Evolutionary conservation across 2,329 filamentous ascomycete species (phyloP), one percentile per base, ranked within the genome.

Genomic region (Celoporthe dispersa): DNA sequence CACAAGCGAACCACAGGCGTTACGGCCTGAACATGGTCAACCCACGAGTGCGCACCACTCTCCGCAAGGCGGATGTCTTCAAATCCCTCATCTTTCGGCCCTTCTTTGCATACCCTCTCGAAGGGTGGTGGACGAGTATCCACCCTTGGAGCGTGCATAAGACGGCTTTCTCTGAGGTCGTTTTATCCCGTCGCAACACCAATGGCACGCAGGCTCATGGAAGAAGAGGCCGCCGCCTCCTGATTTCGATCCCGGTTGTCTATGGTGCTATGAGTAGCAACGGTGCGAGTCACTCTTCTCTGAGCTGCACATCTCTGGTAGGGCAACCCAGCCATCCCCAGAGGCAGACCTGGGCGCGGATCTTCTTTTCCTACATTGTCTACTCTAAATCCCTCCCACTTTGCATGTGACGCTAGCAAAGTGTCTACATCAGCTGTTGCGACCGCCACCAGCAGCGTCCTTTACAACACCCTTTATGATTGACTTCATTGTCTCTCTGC

Each of bases 401-500:
- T n/a, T n/a, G n/a, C n/a, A n/a, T n/a, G n/a, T n/a, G n/a, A n/a
- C n/a, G n/a, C n/a, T n/a, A 25, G n/a, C 48, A 51, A 25, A n/a
- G 37, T 39, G 37, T 51, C 16, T n/a, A 3, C 48, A n/a, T 55
- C 22, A 70, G 1, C 51, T 22, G 22, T 28, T 57, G 11, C 55
- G 39, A 25, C 25, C 62, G 4, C 63, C 51, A 3, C 33, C 31
- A 37, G 31, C 12, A 37, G 5, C 8, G 28, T 72, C 66, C 8
- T 7, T 60, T 2, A 28, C n/a, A 2, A 71, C 44, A 3, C 71
- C 71, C 25, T 65, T 71, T 9, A 69, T 35, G 33, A 79, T 78
- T 22, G 75, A 68, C 66, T 71, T 71, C 68, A 80, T 77, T 11
- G 79, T 78, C 3, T 72, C 74, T 16, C 76, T 71, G 71, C 78